A percentile compares a stretch with the other conserved stretches of the same genome.
Conservation (phyloP, 129 eudicot genomes). For the Lonicera japonica region DNA sequence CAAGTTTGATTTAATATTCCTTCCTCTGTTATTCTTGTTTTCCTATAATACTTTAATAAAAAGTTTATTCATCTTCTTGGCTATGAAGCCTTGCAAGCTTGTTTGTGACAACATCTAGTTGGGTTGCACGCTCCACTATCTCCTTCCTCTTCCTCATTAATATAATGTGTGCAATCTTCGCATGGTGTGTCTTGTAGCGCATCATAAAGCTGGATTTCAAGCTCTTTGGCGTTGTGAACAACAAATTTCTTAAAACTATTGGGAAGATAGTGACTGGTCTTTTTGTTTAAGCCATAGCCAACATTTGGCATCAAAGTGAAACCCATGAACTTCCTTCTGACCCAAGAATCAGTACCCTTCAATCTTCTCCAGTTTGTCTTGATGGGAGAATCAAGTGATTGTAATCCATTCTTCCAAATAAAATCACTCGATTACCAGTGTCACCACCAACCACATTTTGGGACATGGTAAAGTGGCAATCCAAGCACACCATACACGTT, state of each 20-base stretch:
- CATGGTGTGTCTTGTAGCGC: constrained; percentile 58
- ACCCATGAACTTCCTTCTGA: constrained; percentile 75
- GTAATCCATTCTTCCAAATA: too few species aligned
- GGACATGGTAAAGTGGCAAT: too few species aligned
- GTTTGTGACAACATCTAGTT: constrained; percentile 79
- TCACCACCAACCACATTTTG: too few species aligned
- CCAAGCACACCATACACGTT: too few species aligned
- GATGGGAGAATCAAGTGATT: too few species aligned
- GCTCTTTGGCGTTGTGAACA: constrained; percentile 68
- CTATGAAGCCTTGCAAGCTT: constrained; percentile 84
- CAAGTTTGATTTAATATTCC: too few species aligned
- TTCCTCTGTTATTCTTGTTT: too few species aligned
- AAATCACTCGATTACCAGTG: too few species aligned
- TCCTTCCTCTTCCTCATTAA: constrained; percentile 78
- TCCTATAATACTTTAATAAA: too few species aligned
- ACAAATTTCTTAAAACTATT: constrained; percentile 83
- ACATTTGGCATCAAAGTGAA: constrained; percentile 67
- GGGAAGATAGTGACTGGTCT: constrained; percentile 69
- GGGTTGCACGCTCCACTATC: constrained; percentile 88
- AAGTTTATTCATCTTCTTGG: constrained; percentile 69
- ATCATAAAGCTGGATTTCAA: constrained; percentile 79
- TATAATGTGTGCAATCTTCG: constrained; percentile 69
- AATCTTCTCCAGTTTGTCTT: constrained; percentile 78
- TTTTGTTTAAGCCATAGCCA: constrained; percentile 71
- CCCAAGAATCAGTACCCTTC: constrained; percentile 76